A percentile compares a stretch with the other conserved stretches of the same genome.
phyloP scores from a whole-genome alignment of 2,329 filamentous ascomycete species.

The Trematosphaeria pertusa region DNA sequence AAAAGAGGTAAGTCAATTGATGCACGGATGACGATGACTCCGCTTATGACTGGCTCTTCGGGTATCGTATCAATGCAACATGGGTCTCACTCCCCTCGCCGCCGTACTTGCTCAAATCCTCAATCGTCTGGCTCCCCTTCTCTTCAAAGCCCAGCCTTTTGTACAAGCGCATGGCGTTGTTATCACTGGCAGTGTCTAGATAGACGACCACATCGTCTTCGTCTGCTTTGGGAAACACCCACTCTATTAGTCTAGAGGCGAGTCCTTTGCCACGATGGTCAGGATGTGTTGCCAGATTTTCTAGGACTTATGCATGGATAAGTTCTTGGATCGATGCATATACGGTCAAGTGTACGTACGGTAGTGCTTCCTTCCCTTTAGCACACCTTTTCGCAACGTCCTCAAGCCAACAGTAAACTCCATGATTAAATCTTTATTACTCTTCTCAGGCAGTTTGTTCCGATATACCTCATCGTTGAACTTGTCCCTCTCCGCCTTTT shows the following conservation, averaged over 20 bases:
- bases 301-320: constrained; percentile 11
- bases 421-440: constrained; percentile 36
- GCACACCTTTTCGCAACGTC: constrained; percentile 16
- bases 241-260: constrained; percentile 27
- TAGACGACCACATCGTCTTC: constrained; percentile 26
- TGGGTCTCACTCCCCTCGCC: constrained; percentile 24
- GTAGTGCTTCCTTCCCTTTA: constrained; percentile 24
- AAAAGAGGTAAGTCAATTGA: no score
- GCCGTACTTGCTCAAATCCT: constrained; percentile 25
- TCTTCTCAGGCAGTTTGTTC: constrained; percentile 24
- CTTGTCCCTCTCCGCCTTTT: constrained; percentile 27
- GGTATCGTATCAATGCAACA: constrained; percentile 21
- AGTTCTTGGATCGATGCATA: not conserved
- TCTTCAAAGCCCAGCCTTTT: constrained; percentile 35
- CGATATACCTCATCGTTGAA: constrained; percentile 32
- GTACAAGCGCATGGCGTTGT: constrained; percentile 31
- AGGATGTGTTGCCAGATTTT: constrained; percentile 38
- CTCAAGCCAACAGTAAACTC: constrained; percentile 25
- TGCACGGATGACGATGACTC: no score
- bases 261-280: constrained; percentile 30
- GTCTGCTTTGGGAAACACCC: constrained; percentile 25
- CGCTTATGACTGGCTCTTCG: no score
- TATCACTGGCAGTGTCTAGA: constrained; percentile 35
- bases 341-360: constrained; percentile 1
- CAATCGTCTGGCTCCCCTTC: constrained; percentile 19